A percentile compares a stretch with the other conserved stretches of the same genome.
Conservation (phyloP, 2,329 filamentous ascomycete genomes). For the Plectosphaerella plurivora region DNA sequence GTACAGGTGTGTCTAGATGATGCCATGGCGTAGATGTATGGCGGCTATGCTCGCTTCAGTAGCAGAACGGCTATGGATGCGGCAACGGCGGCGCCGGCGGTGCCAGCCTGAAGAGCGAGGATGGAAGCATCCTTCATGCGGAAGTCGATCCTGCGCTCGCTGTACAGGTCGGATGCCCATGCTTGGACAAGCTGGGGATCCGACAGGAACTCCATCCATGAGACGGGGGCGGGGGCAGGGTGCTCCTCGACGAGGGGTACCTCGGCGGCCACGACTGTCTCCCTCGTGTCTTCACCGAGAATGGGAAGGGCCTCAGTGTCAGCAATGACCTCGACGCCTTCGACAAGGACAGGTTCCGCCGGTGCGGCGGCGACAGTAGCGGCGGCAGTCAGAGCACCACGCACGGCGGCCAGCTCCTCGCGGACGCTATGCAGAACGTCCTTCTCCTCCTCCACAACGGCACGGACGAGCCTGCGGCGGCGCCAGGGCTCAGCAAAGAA, state of each 20-base stretch:
- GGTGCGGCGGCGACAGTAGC: constrained; percentile 7
- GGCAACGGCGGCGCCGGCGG: constrained; percentile 59
- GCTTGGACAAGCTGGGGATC: constrained; percentile 43
- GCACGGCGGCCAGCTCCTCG: constrained; percentile 32
- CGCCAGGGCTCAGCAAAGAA: constrained; percentile 93
- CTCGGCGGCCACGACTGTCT: constrained; percentile 7
- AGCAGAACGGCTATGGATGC: constrained; percentile 48
- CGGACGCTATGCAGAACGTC: constrained; percentile 45
- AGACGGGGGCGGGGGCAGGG: constrained; percentile 6
- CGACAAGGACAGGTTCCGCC: constrained; percentile 8
- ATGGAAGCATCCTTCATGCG: constrained; percentile 67
- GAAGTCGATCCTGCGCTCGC: constrained; percentile 58
- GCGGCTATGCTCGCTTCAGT: constrained; percentile 27
- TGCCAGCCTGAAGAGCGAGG: constrained; percentile 63
- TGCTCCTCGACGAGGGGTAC: constrained; percentile 8
- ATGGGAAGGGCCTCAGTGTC: constrained; percentile 4
- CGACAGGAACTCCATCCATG: constrained; percentile 39
- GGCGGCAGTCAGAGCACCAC: constrained; percentile 18
- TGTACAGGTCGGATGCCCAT: constrained; percentile 54
- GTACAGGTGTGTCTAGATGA: constrained; percentile 10
- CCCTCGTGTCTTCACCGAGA: neutral
- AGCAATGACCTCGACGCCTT: constrained; percentile 21
- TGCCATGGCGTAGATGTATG: constrained; percentile 9
- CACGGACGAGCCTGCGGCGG: constrained; percentile 71
- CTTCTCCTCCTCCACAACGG: constrained; percentile 76